Percentiles rank a stretch among this genome's conserved stretches.
Evolutionary conservation across 75 land plant genomes (phyloP).

Genomic region (Ceratopteris richardii): DNA sequence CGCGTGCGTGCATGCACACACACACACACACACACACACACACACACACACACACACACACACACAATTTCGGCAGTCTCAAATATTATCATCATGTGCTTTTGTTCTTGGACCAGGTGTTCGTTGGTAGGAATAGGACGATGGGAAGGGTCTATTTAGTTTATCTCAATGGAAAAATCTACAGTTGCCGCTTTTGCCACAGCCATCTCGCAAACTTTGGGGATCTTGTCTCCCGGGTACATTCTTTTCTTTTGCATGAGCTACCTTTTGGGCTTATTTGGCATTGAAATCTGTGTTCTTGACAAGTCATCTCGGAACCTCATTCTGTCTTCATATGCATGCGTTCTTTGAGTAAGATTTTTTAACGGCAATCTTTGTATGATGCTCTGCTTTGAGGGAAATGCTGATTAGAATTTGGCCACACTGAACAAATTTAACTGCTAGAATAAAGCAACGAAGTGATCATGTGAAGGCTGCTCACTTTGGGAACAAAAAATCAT

Average conservation of each 20-base stretch:
- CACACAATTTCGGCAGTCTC: no score
- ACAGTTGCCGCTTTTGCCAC: conserved; percentile 65
- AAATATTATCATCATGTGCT: no score
- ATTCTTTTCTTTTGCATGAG: neutral
- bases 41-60: no score
- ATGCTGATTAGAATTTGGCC: neutral
- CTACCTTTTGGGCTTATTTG: neutral
- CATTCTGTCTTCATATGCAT: no score
- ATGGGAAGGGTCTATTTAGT: conserved; percentile 68
- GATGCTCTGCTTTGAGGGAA: neutral
- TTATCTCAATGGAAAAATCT: conserved; percentile 63
- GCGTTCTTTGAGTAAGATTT: neutral
- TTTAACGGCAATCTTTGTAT: neutral
- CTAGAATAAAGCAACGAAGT: no score
- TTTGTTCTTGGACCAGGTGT: neutral
- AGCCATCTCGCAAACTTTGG: conserved; percentile 65
- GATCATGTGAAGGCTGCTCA: no score
- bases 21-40: no score
- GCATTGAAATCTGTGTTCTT: neutral
- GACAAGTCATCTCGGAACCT: no score
- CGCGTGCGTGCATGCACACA: no score
- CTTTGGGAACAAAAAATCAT: no score
- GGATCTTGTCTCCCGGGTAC: conserved; percentile 68
- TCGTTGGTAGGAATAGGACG: neutral
- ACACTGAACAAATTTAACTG: no score